Evolutionary conservation across 495 filamentous ascomycete genomes (phyloP).

Genomic region (Hapsidospora chrysogenum): DNA sequence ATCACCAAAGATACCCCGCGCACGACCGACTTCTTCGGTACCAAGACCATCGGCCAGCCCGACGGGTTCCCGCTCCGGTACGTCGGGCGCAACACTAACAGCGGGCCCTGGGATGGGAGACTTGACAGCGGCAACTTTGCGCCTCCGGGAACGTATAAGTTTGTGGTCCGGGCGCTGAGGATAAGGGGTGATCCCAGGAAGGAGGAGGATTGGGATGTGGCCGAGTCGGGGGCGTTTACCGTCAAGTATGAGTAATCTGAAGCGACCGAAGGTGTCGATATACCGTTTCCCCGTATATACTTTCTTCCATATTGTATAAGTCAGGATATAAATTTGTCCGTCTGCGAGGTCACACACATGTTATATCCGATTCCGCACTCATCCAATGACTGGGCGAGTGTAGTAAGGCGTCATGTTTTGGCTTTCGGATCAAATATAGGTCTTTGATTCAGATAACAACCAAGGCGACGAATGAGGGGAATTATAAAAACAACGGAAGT

Average conservation of each 20-base stretch:
- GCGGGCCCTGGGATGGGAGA: constrained; percentile 21
- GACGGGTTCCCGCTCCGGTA: constrained; percentile 19
- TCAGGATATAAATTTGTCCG: too few species aligned
- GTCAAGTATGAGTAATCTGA: constrained; percentile 16
- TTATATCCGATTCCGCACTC: too few species aligned
- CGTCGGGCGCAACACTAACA: constrained; percentile 18
- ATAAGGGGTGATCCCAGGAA: constrained; percentile 21
- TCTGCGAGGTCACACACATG: too few species aligned
- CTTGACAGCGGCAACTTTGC: constrained; percentile 23
- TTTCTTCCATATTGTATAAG: too few species aligned
- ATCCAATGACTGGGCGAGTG: too few species aligned
- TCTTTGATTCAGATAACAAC: too few species aligned
- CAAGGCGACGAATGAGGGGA: too few species aligned
- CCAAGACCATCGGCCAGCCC: constrained; percentile 17
- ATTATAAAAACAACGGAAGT: too few species aligned
- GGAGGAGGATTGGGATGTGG: constrained; percentile 18
- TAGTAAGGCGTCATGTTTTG: too few species aligned
- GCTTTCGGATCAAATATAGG: too few species aligned
- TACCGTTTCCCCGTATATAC: too few species aligned
- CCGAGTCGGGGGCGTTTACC: constrained; percentile 18
- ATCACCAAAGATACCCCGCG: constrained; percentile 6
- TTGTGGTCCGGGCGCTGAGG: constrained; percentile 23
- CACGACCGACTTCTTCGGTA: constrained; percentile 15
- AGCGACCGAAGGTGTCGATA: too few species aligned
- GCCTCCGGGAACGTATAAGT: constrained; percentile 26